A percentile compares a stretch with the other conserved stretches of the same genome.
Evolutionary conservation across 1,284 basidiomycete genomes (phyloP).

Genomic region (Stygiomarasmius scandens): DNA sequence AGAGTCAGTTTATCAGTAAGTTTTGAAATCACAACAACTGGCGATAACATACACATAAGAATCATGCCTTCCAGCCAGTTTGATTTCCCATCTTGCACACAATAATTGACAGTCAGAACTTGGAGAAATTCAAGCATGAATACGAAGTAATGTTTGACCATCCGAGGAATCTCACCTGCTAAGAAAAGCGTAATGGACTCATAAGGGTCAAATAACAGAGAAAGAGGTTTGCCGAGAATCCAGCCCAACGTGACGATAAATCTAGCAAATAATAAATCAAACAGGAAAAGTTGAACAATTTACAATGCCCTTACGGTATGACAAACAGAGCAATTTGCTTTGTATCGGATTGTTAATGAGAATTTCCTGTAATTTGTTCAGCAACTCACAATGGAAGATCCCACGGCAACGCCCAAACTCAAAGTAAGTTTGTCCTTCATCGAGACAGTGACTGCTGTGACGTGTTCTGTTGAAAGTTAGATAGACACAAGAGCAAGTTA

Average conservation of each 20-base stretch:
- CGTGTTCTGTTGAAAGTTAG: too few species aligned
- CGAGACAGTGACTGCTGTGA: conserved; percentile 86
- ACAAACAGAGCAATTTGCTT: conserved; percentile 91
- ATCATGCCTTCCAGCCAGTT: conserved; percentile 66
- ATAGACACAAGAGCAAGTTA: too few species aligned
- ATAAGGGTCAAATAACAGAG: conserved; percentile 80
- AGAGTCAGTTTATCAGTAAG: neutral
- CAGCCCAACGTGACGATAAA: conserved; percentile 67
- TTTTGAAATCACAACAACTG: neutral
- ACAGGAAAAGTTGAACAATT: neutral
- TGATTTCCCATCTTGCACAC: conserved; percentile 66
- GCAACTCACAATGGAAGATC: conserved; percentile 77
- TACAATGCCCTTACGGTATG: conserved; percentile 78
- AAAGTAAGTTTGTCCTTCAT: conserved; percentile 77
- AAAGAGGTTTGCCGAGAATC: conserved; percentile 70
- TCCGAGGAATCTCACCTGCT: conserved; percentile 32
- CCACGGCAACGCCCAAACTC: conserved; percentile 85
- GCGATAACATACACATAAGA: conserved; percentile 46
- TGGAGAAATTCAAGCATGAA: conserved; percentile 23
- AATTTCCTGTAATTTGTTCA: too few species aligned
- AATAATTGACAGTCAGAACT: conserved; percentile 68
- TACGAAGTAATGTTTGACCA: conserved; percentile 25
- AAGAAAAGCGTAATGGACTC: conserved; percentile 68
- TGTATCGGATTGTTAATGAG: conserved; percentile 9
- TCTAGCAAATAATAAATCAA: conserved; percentile 29